phyloP scores from a whole-genome alignment of 1,284 basidiomycete genomes.

The Ganoderma multipileum region DNA sequence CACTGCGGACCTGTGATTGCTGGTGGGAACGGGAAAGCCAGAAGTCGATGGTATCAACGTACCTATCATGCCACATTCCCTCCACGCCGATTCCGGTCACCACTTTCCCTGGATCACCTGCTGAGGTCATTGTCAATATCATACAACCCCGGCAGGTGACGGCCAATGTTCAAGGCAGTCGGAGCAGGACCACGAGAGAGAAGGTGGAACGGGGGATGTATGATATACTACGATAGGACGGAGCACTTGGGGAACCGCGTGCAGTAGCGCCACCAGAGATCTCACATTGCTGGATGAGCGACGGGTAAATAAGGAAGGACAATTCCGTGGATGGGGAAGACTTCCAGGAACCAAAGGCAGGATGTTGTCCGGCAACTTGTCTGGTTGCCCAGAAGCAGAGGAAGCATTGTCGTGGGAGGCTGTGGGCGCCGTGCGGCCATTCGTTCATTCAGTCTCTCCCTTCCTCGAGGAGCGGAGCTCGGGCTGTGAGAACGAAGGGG shows the following conservation, averaged over 20 bases:
- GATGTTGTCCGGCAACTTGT: constrained; percentile 5
- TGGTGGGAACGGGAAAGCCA: neutral
- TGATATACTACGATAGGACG: neutral
- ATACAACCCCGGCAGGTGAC: neutral
- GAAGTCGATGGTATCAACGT: neutral
- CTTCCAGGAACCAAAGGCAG: neutral
- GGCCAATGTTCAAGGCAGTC: neutral
- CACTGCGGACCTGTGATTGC: neutral
- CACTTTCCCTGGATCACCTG: neutral
- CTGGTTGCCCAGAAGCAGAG: constrained; percentile 8
- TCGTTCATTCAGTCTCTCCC: neutral
- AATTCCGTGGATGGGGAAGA: neutral
- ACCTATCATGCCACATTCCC: neutral
- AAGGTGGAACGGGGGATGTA: neutral
- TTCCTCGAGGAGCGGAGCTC: neutral
- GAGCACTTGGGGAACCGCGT: neutral
- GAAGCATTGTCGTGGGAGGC: constrained; percentile 1
- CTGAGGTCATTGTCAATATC: neutral
- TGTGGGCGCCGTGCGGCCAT: neutral
- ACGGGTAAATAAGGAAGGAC: neutral
- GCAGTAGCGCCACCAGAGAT: neutral
- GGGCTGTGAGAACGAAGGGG: neutral
- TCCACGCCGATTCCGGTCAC: neutral
- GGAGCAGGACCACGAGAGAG: neutral
- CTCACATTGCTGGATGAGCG: neutral